Base-by-base conservation (phyloP, 306 rosid species). In the Corylus avellana region DNA sequence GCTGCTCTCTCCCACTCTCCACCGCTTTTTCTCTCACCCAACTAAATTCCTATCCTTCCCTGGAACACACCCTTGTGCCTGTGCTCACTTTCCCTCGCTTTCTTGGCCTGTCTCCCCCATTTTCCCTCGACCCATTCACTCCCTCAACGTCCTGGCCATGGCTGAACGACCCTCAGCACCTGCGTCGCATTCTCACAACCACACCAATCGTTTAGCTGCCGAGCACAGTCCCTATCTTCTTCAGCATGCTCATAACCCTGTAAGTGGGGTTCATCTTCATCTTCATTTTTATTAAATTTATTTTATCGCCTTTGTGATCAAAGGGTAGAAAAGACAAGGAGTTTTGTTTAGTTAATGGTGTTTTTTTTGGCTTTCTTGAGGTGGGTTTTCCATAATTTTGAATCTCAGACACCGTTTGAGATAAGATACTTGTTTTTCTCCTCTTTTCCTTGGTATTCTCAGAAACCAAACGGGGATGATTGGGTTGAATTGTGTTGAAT, bases 141-240 rank as follows among this genome's bases (percentile, higher is more conserved):
- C 77, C 63, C 77, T 63, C 87, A 86, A 81, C 80, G 44, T 86
- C 53, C 70, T 85, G 44, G 84, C 92, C 74, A 94, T 94, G 98
- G 88, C 98, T 17, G 85, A 80, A 8, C 84, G 74, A 17, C 80
- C 88, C 78, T 74, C 88, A 29, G n/a, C 62, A 1, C 55, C 73
- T 13, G 7, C 80, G 2, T 79, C 94, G 25, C 84, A 37, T 62
- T 73, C 89, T 79, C 94, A 84, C 72, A 83, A 75, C 4, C 42
- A 87, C 44, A 82, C 94, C 53, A 94, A 94, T 73, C 94, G 94
- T 49, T 97, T 94, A 57, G 92, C 97, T 6, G 81, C 90, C 12
- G 91, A 94, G 85, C 97, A 92, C 47, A 94, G 97, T 77, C 98
- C 97, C 12, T 94, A 94, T 81, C 97, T 94, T 86, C 94, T 94